Evolutionary conservation across 2,329 filamentous ascomycete genomes (phyloP).

Genomic region (Talaromyces sp.): DNA sequence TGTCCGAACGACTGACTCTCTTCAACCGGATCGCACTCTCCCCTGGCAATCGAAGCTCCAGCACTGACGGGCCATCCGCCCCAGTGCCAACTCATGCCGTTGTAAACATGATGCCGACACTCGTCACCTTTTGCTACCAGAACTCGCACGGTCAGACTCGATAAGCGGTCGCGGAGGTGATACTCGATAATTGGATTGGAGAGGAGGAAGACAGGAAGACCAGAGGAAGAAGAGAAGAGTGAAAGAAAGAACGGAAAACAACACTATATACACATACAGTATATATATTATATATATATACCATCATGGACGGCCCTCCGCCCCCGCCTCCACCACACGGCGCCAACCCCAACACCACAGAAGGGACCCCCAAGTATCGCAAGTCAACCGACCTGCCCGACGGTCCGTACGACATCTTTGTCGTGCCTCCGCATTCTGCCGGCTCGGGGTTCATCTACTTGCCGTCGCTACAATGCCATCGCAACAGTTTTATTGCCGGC

Average conservation of each 20-base stretch:
- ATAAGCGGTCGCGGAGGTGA: background rate
- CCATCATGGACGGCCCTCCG: constrained; percentile 11
- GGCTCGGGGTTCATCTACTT: constrained; percentile 89
- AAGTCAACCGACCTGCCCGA: constrained; percentile 62
- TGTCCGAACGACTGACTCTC: background rate
- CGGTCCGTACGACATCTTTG: constrained; percentile 95
- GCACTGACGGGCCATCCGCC: constrained; percentile 26
- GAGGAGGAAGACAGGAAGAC: background rate
- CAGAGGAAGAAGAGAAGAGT: background rate
- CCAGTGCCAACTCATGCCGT: constrained; percentile 25
- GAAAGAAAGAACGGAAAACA: background rate
- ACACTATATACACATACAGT: background rate
- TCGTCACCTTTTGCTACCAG: constrained; percentile 16
- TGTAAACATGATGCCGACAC: constrained; percentile 26
- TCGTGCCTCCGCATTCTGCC: constrained; percentile 86
- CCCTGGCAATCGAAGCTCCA: background rate
- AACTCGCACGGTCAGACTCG: constrained; percentile 8
- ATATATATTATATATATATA: constrained; percentile 3
- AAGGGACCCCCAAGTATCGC: constrained; percentile 39
- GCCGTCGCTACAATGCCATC: constrained; percentile 78
- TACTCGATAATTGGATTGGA: background rate
- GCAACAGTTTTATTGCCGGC: constrained; percentile 87
- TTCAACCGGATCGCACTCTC: background rate
- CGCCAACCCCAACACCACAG: constrained; percentile 64
- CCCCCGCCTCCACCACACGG: constrained; percentile 85